Conservation (phyloP, 1,139 yeast species). For the Diutina sp. region DNA sequence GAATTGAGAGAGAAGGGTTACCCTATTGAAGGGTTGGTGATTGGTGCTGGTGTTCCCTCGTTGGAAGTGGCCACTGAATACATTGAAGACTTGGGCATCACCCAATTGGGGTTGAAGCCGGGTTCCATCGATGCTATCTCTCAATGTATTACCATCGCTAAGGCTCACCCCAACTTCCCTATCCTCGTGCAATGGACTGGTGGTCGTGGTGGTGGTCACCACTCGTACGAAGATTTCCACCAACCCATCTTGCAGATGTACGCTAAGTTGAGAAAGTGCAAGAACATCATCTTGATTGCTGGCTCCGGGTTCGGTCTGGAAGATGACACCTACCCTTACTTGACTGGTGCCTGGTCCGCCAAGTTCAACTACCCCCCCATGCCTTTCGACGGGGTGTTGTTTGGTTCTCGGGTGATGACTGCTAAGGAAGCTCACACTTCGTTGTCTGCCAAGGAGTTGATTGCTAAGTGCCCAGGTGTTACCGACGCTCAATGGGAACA, state of each 20-base stretch:
- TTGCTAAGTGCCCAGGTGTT: conserved; percentile 85
- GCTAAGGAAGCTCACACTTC: conserved; percentile 95
- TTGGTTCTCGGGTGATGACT: conserved; percentile 95
- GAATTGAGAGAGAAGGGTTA: conserved; percentile 81
- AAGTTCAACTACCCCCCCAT: conserved; percentile 84
- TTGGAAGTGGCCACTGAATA: conserved; percentile 94
- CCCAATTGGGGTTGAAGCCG: conserved; percentile 93
- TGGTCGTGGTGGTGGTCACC: conserved; percentile 99
- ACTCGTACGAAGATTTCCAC: conserved; percentile 97
- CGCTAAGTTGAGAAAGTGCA: conserved; percentile 82
- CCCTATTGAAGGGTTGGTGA: conserved; percentile 91
- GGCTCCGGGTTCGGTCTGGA: conserved; percentile 98
- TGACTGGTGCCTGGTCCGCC: conserved; percentile 92
- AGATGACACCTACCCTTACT: conserved; percentile 92
- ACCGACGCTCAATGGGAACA: conserved; percentile 83
- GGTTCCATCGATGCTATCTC: conserved; percentile 91
- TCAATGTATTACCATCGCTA: conserved; percentile 81
- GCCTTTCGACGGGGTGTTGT: conserved; percentile 97
- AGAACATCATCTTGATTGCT: conserved; percentile 81
- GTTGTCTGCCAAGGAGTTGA: conserved; percentile 85
- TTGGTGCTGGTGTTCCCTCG: conserved; percentile 99
- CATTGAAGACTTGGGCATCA: conserved; percentile 81
- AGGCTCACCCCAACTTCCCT: conserved; percentile 92
- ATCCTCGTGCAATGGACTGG: conserved; percentile 99
- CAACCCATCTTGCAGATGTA: conserved; percentile 95